Evolutionary conservation across 2,329 filamentous ascomycete genomes (phyloP).

Genomic region (Dactylellina sp.): DNA sequence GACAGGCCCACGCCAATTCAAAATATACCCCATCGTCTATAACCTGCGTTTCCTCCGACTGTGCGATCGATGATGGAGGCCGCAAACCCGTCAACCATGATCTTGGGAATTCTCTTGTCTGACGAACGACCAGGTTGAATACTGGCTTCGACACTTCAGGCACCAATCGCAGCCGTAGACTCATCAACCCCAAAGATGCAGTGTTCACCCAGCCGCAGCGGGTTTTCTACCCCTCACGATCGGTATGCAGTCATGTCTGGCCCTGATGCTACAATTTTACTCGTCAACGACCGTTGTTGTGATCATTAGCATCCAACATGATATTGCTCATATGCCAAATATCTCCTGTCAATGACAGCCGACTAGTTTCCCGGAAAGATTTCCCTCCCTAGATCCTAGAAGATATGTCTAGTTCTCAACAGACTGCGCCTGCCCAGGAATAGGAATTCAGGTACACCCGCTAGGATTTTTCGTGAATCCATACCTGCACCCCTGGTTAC

Average conservation of each 20-base stretch:
- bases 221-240: slow-evolving; percentile 22
- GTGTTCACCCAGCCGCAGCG: slow-evolving; percentile 39
- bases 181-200: slow-evolving; percentile 45
- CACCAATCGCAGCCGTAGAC: slow-evolving; percentile 27
- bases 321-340: slow-evolving; percentile 30
- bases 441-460: slow-evolving; percentile 56
- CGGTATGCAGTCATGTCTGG: slow-evolving; percentile 40
- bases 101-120: slow-evolving; percentile 34
- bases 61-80: slow-evolving; percentile 36
- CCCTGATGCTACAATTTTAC: slow-evolving; percentile 28
- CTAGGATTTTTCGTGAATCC: not conserved
- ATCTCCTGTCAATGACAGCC: not conserved
- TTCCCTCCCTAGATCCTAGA: slow-evolving; percentile 23
- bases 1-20: slow-evolving; percentile 23
- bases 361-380: slow-evolving; percentile 33
- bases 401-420: slow-evolving; percentile 6
- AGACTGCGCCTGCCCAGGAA: slow-evolving; percentile 56
- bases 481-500: slow-evolving; percentile 1
- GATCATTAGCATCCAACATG: slow-evolving; percentile 14
- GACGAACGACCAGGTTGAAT: slow-evolving; percentile 24
- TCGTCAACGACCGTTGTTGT: slow-evolving; percentile 21
- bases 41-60: slow-evolving; percentile 37
- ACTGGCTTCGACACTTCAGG: slow-evolving; percentile 11
- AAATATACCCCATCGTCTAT: slow-evolving; percentile 30
- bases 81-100: slow-evolving; percentile 43